phyloP scores from a whole-genome alignment of 331 rosid species.

The Malus hybrid region DNA sequence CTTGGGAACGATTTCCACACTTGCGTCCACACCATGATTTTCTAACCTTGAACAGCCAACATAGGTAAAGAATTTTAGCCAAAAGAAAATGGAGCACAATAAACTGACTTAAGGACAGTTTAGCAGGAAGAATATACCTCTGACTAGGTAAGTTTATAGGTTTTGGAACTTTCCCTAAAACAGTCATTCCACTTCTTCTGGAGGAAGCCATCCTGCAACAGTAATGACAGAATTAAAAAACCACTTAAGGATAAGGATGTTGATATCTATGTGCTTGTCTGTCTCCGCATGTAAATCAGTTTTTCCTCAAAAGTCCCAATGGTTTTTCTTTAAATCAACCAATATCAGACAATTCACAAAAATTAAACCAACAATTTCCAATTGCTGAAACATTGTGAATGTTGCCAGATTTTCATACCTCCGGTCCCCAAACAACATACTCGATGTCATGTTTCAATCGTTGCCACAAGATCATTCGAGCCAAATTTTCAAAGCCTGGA shows the following conservation, averaged over 20 bases:
- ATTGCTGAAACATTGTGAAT: too few relatives aligned
- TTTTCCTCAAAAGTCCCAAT: too few relatives aligned
- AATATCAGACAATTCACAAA: too few relatives aligned
- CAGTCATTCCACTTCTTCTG: conserved; percentile 86
- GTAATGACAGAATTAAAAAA: conserved; percentile 2
- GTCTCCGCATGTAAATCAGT: not conserved
- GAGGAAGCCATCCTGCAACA: conserved; percentile 69
- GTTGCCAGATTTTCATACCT: conserved; percentile 38
- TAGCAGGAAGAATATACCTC: conserved; percentile 46
- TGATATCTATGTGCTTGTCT: not conserved
- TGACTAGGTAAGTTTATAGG: conserved; percentile 97
- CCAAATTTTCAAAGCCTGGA: conserved; percentile 48
- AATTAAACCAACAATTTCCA: too few relatives aligned
- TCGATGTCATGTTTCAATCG: conserved; percentile 61
- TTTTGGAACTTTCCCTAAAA: conserved; percentile 92
- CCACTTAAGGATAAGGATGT: conserved; percentile 2
- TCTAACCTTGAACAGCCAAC: conserved; percentile 64
- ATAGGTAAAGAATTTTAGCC: conserved; percentile 19
- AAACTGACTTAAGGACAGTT: conserved; percentile 1
- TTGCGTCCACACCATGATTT: conserved; percentile 90
- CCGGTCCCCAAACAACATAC: conserved; percentile 75
- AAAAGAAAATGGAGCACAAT: conserved; percentile 9
- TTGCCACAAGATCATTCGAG: conserved; percentile 69
- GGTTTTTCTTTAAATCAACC: too few relatives aligned
- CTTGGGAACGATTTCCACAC: conserved; percentile 98